These are phyloP conservation scores for Ogataea zsoltii DNA, from an alignment of 805 yeast species.

Conservation along the genomic window DNA sequence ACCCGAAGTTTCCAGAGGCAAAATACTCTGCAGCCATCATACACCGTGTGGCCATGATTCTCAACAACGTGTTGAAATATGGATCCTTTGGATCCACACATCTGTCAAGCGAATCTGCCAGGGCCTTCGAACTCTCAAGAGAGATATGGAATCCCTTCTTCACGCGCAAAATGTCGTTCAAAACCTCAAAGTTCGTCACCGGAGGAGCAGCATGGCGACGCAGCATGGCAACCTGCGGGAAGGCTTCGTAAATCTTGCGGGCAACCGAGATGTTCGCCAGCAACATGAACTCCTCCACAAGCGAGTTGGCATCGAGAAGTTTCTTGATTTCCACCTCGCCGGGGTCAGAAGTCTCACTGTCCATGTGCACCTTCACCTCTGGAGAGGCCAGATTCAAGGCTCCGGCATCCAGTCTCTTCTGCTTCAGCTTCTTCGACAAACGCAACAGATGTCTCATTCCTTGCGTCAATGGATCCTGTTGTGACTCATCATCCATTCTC, in stretches of 20 bases:
- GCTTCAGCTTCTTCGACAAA: constrained; percentile 82
- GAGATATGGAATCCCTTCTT: constrained; percentile 76
- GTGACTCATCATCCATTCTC: constrained; percentile 76
- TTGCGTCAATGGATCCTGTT: constrained; percentile 80
- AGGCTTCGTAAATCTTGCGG: constrained; percentile 83
- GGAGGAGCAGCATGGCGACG: constrained; percentile 99
- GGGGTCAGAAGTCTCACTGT: constrained; percentile 95
- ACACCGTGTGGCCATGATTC: constrained; percentile 97
- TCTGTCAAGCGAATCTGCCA: constrained; percentile 91
- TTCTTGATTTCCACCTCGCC: constrained; percentile 91
- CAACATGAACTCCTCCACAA: constrained; percentile 98
- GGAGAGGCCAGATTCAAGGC: constrained; percentile 97
- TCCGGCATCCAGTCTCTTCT: constrained; percentile 88
- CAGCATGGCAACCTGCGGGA: constrained; percentile 97
- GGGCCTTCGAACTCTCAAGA: constrained; percentile 81
- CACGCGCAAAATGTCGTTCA: constrained; percentile 85
- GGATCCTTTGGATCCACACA: constrained; percentile 83
- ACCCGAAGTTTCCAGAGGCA: constrained; percentile 85
- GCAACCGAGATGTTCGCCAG: constrained; percentile 97
- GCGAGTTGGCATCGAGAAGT: constrained; percentile 85
- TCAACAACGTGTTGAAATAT: constrained; percentile 86
- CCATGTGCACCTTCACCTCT: constrained; percentile 96
- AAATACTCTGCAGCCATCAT: constrained; percentile 99
- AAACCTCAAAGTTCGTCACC: constrained; percentile 81
- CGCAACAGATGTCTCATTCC: constrained; percentile 83